Base-by-base conservation (phyloP, 202 grass and related monocot genomes). In the Digitaria exilis region DNA sequence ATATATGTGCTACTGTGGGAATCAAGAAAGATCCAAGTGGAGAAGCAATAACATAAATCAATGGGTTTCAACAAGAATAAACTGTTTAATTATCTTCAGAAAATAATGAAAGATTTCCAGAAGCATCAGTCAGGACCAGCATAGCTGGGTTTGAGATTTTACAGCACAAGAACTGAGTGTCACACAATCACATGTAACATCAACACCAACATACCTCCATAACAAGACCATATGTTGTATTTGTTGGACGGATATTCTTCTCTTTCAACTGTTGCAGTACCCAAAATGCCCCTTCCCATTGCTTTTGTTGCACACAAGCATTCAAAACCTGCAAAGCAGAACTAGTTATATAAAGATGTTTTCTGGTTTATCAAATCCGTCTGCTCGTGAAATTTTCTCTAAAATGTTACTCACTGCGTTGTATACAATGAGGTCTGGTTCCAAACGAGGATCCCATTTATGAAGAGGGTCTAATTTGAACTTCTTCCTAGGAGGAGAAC, bases 201-300 rank as follows among this genome's bases (percentile, higher is more conserved):
- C 29, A 61, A 48, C 43, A 77, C 76, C 19, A 83, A 26, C 68
- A 28, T 88, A 98, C 96, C 89, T 98, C 96, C 91, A 93, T 95
- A 32, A 95, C 85, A 79, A 98, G 91, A 76, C 96, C 96, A 81
- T 98, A 95, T 80, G 96, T 98, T 61, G 92, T 95, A 87, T 91
- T 98, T 91, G 92, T 93, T 66, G 96, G 87, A 43, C 78, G 83
- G 77, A 93, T 91, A 69, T 84, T 76, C 17, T 93, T 89, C 62
- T 93, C 82, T 86, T 95, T 95, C 86, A 95, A 91, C 60, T 98
- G 92, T 75, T 95, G 90, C 69, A 98, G 78, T 65, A 98, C 96
- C 96, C 96, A 98, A 80, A 98, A 98, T 88, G 91, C 89, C 85
- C 96, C 96, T 90, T 98, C 90, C 92, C 92, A 98, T 85, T 98